Evolutionary conservation across 768 basidiomycete genomes (phyloP).

Genomic region (Mycena leptocephala): DNA sequence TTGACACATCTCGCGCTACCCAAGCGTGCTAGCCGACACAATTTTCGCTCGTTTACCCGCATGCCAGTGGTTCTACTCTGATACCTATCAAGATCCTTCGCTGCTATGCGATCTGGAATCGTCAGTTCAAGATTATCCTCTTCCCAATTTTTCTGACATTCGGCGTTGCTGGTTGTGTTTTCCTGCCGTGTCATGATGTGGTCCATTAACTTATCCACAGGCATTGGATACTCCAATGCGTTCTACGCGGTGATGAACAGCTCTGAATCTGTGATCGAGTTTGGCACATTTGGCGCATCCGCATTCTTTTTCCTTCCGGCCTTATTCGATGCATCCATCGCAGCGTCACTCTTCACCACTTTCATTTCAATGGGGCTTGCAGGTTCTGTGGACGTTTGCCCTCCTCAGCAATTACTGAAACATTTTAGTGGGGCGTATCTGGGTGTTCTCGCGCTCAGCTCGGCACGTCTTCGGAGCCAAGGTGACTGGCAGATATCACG

Average conservation of each 20-base stretch:
- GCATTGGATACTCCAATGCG: neutral
- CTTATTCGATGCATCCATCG: neutral
- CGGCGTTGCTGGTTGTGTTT: neutral
- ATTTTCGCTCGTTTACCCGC: neutral
- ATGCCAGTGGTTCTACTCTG: neutral
- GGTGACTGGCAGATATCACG: neutral
- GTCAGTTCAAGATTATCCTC: no score
- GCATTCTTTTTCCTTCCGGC: no score
- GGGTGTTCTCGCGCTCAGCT: neutral
- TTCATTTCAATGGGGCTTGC: constrained; percentile 1
- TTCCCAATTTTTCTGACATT: constrained; percentile 5
- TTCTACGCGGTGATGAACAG: neutral
- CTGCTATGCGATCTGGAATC: no score
- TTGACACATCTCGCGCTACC: neutral
- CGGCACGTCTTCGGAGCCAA: neutral
- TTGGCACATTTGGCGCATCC: no score
- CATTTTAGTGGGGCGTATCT: constrained; percentile 11
- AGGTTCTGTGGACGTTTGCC: neutral
- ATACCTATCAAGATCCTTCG: neutral
- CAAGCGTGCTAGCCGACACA: neutral
- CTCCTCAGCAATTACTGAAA: neutral
- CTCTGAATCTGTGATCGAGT: no score
- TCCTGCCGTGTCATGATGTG: neutral
- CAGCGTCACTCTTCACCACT: neutral
- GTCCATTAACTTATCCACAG: neutral